A percentile compares a stretch with the other conserved stretches of the same genome.
These are phyloP conservation scores for Pseudozyma thailandica DNA, from an alignment of 1,284 basidiomycete genomes.

Conservation along the genomic window DNA sequence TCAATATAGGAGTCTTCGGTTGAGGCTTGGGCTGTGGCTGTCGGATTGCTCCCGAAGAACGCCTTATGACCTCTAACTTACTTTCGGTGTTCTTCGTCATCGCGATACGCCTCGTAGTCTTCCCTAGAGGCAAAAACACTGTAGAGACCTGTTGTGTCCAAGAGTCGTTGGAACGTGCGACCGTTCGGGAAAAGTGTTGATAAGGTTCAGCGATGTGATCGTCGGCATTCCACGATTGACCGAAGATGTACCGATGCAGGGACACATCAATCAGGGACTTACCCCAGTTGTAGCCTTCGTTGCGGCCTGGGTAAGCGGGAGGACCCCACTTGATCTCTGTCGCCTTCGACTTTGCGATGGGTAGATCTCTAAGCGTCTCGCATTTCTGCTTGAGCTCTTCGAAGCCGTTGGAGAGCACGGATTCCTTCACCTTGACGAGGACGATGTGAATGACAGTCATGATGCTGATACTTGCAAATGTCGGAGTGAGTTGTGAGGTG, in stretches of 20 bases:
- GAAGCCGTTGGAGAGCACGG: conserved; percentile 57
- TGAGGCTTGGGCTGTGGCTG: background rate
- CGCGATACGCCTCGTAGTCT: conserved; percentile 57
- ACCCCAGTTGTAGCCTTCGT: conserved; percentile 62
- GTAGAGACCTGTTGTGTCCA: conserved; percentile 46
- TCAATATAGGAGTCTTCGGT: no score
- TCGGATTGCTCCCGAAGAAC: conserved; percentile 5
- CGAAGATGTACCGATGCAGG: conserved; percentile 7
- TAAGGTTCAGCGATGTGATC: background rate
- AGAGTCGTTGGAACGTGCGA: conserved; percentile 3
- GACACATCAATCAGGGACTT: conserved; percentile 1
- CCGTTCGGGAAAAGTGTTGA: background rate
- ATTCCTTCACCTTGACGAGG: conserved; percentile 60
- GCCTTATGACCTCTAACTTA: conserved; percentile 20
- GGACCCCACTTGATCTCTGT: conserved; percentile 57
- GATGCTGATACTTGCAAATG: conserved; percentile 5
- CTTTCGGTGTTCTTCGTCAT: conserved; percentile 63
- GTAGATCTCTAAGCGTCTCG: conserved; percentile 53
- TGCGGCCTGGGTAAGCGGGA: conserved; percentile 52
- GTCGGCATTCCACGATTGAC: background rate
- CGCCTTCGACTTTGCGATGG: conserved; percentile 48
- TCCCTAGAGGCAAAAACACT: conserved; percentile 49
- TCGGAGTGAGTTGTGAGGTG: background rate
- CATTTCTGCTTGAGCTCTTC: conserved; percentile 60
- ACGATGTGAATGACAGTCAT: conserved; percentile 61